Evolutionary conservation across 2,329 filamentous ascomycete genomes (phyloP), one percentile per base, ranked within the genome.

Genomic region (Ceratocystis albifundus): DNA sequence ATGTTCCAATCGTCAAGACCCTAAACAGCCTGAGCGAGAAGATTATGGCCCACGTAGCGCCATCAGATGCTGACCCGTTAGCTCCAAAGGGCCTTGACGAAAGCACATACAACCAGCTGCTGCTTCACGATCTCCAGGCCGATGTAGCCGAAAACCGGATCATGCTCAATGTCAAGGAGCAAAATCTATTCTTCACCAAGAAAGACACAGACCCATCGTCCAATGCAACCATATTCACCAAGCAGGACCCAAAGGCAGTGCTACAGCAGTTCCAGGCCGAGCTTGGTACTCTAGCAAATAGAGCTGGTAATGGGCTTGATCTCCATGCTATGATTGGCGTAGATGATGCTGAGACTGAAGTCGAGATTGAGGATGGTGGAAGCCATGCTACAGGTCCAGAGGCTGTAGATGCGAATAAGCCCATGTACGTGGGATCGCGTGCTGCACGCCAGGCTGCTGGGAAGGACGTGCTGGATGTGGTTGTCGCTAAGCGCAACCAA

Each of bases 21-120:
- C 79, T 99, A 66, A 99, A 99, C 74, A 90, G 83, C 68, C 82
- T 97, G 66, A 96, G 90, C 71, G 90, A 94, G 75, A 96, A 95
- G 76, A 88, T 99, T 74, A 88, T 99, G 82, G 88, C 88, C 61
- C 88, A 92, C 70, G 90, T 96, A 10, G 84, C 88, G 1, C 88
- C 91, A 0, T 84, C 87, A 4, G 91, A 96, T 73, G 81, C 83
- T 0, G 82, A 86, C 68, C 81, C 80, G 4, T 83, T 86, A 1
- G 83, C 85, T 64, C 62, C 70, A 4, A 71, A 70, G 22, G 86
- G 85, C 1, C 78, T 86, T 71, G 87, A 90, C 68, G 88, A 91
- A 70, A 82, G 85, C 48, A 86, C 87, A 0, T 94, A 87, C 72
- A 84, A 86, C 69, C 81, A 91, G 72, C 78, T 97, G 41, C 82